Base-by-base conservation (phyloP, 306 rosid species). In the Astragalus membranaceus region DNA sequence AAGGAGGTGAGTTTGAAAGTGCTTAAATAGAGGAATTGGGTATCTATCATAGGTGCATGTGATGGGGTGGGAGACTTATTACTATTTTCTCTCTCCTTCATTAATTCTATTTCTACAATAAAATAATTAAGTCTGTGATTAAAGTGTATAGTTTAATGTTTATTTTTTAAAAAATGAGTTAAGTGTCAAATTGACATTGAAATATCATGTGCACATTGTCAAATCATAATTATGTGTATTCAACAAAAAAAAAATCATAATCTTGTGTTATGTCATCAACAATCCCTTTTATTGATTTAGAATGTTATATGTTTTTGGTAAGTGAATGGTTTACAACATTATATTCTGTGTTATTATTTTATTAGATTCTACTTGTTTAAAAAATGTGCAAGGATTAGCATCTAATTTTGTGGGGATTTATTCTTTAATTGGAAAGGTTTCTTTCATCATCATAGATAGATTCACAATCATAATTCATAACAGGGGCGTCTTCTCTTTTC, bases 21-120 rank as follows among this genome's bases (percentile, higher is more conserved):
- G 84, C 77, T 87, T 92, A 84, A 61, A 89, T 92, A 89, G 74
- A 89, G 74, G 67, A 41, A 55, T 73, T 67, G 58, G 59, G 6
- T 23, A 33, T 77, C 35, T 23, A 33, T 77, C 35, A 61, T 71
- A 57, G 58, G 14, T 62, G 82, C 96, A 89, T 89, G 92, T 84
- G 95, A 80, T n/a, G 49, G 64, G 50, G 44, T 76, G 61, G 56
- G 56, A 64, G 52, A 62, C 17, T 79, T 75, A 57, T 50, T 80
- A 82, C 73, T 62, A 2, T 7, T 51, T 41, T 62, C 73, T 49
- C 63, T 48, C 44, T 37, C 72, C 36, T 36, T 4, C 20, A 48
- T 14, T 48, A 32, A 47, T 65, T 65, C 48, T 67, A 11, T 29
- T 23, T 52, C 7, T 49, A 10, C n/a, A 65, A 41, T 62, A 26